Conservation (phyloP, 768 basidiomycete species). For the Tylopilus sp. region DNA sequence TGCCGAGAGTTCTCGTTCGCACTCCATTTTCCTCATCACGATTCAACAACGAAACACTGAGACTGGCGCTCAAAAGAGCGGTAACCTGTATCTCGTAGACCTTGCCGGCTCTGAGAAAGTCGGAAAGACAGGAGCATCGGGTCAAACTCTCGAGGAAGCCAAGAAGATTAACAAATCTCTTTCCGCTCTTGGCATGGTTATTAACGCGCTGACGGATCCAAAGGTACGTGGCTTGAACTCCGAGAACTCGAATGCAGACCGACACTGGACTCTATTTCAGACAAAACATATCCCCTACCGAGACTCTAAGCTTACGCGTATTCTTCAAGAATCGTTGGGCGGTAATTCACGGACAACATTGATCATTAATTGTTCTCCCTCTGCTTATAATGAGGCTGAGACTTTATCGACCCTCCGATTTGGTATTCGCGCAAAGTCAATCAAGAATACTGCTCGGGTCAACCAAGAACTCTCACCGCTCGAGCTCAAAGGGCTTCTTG, state of each 20-base stretch:
- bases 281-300: slow-evolving; percentile 97
- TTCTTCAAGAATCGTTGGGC: slow-evolving; percentile 96
- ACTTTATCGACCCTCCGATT: slow-evolving; percentile 97
- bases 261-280: slow-evolving; percentile 38
- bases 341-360: slow-evolving; percentile 94
- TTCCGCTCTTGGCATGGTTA: slow-evolving; percentile 98
- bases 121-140: slow-evolving; percentile 98
- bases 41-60: slow-evolving; percentile 97
- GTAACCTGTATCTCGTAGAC: slow-evolving; percentile 96
- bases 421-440: slow-evolving; percentile 99
- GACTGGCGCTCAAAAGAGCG: slow-evolving; percentile 92
- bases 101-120: slow-evolving; percentile 99
- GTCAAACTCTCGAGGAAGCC: slow-evolving; percentile 97
- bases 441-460: slow-evolving; percentile 99
- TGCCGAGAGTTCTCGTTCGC: slow-evolving; percentile 97
- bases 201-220: slow-evolving; percentile 94
- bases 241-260: slow-evolving; percentile 1
- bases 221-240: slow-evolving; percentile 55
- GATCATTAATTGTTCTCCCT: slow-evolving; percentile 99
- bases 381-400: slow-evolving; percentile 94
- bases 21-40: slow-evolving; percentile 97
- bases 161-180: slow-evolving; percentile 99
- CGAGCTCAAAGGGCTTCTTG: slow-evolving; percentile 89
- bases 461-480: slow-evolving; percentile 96
- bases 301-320: slow-evolving; percentile 98